Base-by-base conservation (phyloP, 345 rosid genomes). In the Noccaea bulbosa region DNA sequence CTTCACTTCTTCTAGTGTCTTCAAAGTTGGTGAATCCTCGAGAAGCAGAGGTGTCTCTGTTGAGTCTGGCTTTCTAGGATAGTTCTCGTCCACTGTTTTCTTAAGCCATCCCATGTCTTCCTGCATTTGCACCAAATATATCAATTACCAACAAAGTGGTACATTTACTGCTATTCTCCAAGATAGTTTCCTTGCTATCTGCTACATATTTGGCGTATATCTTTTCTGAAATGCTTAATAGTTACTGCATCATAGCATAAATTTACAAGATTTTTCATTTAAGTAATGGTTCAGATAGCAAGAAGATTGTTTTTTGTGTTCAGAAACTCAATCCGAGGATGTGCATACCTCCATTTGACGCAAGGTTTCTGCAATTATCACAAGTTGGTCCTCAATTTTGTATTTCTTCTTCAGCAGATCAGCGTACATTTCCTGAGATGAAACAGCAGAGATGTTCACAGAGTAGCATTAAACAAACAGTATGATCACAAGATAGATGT, bases 351-450 rank as follows among this genome's bases (percentile, higher is more conserved):
- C 81, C 80, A 88, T 77, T 70, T 75, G 64, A 27, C 39, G 62
- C 41, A 90, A 60, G 59, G 80, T 78, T 27, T 78, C 72, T 41
- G 86, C 78, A 74, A 90, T 65, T 46, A 76, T 79, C 75, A 39
- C 43, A n/a, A 93, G 77, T 76, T 83, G 86, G 67, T 79, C 83
- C 77, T 89, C 92, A 48, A 85, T 65, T 49, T 76, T 74, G 51
- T 80, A 62, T 77, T 86, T 91, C 85, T 65, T 88, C 16, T 80
- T 86, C 73, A 78, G 54, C 77, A 91, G 71, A 46, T 88, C 82
- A 6, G 52, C 56, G 47, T 83, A 82, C 71, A 77, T 82, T 60
- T 84, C 92, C 97, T 91, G 73, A 57, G 27, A 70, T 8, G 41
- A 39, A 41, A n/a, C 41, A 75, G 35, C 34, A 43, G 45, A 65